phyloP scores from a whole-genome alignment of 2,329 filamentous ascomycete species.

The Scopulariopsis brevicaulis region DNA sequence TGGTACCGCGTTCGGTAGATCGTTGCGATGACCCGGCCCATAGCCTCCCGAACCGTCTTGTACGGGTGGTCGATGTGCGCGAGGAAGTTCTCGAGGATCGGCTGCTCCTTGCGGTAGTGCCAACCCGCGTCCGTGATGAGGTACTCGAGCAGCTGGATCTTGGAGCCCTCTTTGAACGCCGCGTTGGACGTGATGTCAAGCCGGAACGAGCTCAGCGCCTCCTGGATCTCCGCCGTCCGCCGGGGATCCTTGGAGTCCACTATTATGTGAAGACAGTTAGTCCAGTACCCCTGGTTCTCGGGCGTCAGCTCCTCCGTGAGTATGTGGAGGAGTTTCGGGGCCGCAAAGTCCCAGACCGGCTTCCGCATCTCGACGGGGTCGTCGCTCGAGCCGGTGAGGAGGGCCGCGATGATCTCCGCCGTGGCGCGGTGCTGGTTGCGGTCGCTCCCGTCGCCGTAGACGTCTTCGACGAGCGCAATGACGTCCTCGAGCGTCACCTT shows the following conservation, averaged over 20 bases:
- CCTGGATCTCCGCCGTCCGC: constrained; percentile 73
- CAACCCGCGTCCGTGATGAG: constrained; percentile 81
- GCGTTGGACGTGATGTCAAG: constrained; percentile 93
- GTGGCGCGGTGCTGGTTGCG: constrained; percentile 97
- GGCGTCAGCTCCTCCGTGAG: constrained; percentile 89
- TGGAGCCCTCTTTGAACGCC: constrained; percentile 96
- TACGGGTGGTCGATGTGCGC: constrained; percentile 92
- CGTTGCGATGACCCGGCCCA: constrained; percentile 77
- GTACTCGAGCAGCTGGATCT: constrained; percentile 84
- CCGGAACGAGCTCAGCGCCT: constrained; percentile 72
- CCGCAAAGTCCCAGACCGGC: constrained; percentile 77
- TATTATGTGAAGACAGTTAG: constrained; percentile 82
- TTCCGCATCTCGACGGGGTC: constrained; percentile 62
- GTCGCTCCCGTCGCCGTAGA: constrained; percentile 88
- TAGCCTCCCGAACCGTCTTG: constrained; percentile 91
- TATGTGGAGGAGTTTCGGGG: constrained; percentile 75
- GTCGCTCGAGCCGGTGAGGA: constrained; percentile 73
- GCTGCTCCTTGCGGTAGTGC: constrained; percentile 88
- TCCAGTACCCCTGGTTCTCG: constrained; percentile 92
- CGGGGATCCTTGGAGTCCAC: constrained; percentile 84
- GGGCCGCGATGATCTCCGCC: constrained; percentile 79
- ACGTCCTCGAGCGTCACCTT: constrained; percentile 76
- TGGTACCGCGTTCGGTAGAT: constrained; percentile 90
- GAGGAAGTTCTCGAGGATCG: constrained; percentile 82
- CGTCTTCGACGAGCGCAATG: constrained; percentile 62